A percentile compares a stretch with the other conserved stretches of the same genome.
phyloP scores from a whole-genome alignment of 371 early-diverging fungal genomes.

The Saksenaea oblongispora region DNA sequence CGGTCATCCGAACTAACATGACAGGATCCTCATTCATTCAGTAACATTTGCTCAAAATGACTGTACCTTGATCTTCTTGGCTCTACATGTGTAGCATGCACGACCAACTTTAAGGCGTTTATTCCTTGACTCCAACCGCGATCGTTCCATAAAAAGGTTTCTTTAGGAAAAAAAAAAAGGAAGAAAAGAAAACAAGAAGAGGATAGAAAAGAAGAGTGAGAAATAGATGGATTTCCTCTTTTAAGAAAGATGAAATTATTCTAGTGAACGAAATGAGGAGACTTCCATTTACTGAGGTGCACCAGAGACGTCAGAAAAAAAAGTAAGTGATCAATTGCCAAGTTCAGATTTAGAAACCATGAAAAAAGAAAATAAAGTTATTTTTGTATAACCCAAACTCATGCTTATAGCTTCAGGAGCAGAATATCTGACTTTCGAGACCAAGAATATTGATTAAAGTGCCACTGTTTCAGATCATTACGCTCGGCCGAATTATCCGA shows the following conservation, averaged over 20 bases:
- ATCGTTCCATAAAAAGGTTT: background rate
- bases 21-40: background rate
- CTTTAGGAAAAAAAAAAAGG: background rate
- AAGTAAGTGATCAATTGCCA: background rate
- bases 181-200: background rate
- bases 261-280: background rate
- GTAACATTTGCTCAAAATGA: background rate
- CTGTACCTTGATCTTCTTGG: conserved; percentile 53
- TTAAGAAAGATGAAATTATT: background rate
- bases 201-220: background rate
- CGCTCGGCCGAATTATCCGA: too few species aligned
- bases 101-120: conserved; percentile 47
- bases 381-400: background rate
- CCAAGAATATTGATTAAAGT: background rate
- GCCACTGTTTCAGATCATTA: too few species aligned
- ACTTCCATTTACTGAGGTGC: background rate
- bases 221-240: background rate
- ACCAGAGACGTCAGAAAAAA: background rate
- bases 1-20: background rate
- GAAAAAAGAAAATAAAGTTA: background rate
- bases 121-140: conserved; percentile 10
- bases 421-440: background rate
- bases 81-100: conserved; percentile 51
- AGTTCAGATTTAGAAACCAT: background rate
- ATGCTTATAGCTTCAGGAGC: background rate